phyloP scores from a whole-genome alignment of 805 yeast species.

The Nakazawaea peltata region DNA sequence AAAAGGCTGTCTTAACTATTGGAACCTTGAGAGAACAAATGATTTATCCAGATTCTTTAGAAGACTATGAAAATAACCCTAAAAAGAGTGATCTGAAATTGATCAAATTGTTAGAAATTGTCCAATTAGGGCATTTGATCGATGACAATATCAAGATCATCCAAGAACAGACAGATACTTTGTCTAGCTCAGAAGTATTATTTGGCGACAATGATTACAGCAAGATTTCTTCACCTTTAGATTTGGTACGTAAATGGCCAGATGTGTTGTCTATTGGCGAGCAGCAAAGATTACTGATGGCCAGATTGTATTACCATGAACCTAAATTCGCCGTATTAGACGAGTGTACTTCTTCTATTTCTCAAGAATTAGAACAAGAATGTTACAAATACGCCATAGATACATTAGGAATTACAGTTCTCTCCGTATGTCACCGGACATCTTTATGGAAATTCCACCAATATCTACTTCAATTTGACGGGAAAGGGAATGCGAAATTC shows the following conservation, averaged over 20 bases:
- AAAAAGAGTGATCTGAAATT: slow-evolving; percentile 38
- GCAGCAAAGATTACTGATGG: slow-evolving; percentile 90
- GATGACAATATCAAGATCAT: slow-evolving; percentile 25
- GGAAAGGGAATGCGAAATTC: slow-evolving; percentile 45
- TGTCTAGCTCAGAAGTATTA: no score
- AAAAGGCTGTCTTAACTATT: slow-evolving; percentile 77
- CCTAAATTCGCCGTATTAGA: slow-evolving; percentile 94
- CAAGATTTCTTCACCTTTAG: slow-evolving; percentile 38
- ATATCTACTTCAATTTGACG: slow-evolving; percentile 74
- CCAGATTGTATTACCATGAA: slow-evolving; percentile 80
- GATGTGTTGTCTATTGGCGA: slow-evolving; percentile 87
- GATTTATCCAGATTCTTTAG: slow-evolving; percentile 73
- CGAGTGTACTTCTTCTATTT: slow-evolving; percentile 92
- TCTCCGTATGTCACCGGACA: slow-evolving; percentile 89
- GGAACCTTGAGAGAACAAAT: slow-evolving; percentile 83
- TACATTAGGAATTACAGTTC: slow-evolving; percentile 65
- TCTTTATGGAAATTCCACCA: slow-evolving; percentile 91
- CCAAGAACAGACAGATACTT: slow-evolving; percentile 1
- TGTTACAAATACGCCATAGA: slow-evolving; percentile 78
- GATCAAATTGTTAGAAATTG: slow-evolving; percentile 41
- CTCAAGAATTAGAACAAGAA: slow-evolving; percentile 82
- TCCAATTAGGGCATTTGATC: slow-evolving; percentile 53
- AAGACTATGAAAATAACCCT: slow-evolving; percentile 36
- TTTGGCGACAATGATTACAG: background rate
- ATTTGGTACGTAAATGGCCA: slow-evolving; percentile 71